phyloP scores from a whole-genome alignment of 176 grass and related monocot genomes.

The Raddia guianensis region DNA sequence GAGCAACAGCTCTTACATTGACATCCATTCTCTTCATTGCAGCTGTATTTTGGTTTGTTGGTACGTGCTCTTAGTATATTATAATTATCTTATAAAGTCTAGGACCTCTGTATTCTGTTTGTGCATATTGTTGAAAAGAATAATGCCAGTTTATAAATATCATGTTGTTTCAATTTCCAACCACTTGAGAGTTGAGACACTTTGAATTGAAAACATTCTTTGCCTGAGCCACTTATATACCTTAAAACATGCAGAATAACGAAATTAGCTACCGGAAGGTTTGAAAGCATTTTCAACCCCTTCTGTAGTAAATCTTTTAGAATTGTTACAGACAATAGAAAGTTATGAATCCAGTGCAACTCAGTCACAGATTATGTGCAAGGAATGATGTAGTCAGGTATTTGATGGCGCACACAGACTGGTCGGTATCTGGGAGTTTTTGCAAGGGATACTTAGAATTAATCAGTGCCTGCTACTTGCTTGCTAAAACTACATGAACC shows the following conservation, averaged over 20 bases:
- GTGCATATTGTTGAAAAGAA: slow-evolving; percentile 19
- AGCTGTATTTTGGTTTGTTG: slow-evolving; percentile 73
- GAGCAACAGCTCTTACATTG: slow-evolving; percentile 71
- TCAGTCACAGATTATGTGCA: background rate
- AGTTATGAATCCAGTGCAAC: background rate
- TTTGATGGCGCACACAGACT: background rate
- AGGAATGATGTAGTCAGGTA: background rate
- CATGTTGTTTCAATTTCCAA: background rate
- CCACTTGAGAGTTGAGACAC: background rate
- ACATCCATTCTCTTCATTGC: slow-evolving; percentile 89
- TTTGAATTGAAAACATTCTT: background rate
- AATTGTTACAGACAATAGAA: background rate
- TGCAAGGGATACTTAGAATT: background rate
- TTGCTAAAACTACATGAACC: background rate
- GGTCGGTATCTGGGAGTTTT: background rate
- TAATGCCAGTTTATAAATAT: background rate
- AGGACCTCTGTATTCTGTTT: background rate
- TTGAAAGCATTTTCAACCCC: background rate
- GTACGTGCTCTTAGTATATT: slow-evolving; percentile 47
- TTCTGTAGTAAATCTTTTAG: background rate
- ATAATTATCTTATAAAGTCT: background rate
- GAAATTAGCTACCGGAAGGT: background rate
- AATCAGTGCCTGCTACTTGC: background rate
- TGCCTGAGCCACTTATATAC: background rate
- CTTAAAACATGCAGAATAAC: background rate